A percentile compares a stretch with the other conserved stretches of the same genome.
Evolutionary conservation across 2,329 filamentous ascomycete genomes (phyloP).

Genomic region (Aurifilum marmelostoma): DNA sequence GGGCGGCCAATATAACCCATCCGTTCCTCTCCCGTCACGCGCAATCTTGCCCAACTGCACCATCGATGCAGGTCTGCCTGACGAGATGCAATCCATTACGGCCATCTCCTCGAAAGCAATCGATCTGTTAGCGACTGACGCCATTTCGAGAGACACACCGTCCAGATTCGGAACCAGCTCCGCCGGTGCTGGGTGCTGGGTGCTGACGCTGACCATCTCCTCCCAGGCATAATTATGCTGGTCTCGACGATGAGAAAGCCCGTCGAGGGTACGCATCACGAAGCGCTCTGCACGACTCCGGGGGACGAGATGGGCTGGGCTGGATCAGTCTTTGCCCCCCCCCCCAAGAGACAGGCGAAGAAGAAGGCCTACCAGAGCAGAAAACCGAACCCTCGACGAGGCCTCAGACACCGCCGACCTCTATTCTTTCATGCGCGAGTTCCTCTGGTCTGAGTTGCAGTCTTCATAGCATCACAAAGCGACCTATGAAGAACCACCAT

Average conservation of each 20-base stretch:
- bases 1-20: background rate
- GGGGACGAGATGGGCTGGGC: background rate
- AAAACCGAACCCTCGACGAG: background rate
- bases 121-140: background rate
- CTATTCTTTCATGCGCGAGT: background rate
- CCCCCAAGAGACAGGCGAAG: background rate
- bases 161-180: background rate
- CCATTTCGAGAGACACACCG: background rate
- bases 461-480: background rate
- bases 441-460: background rate
- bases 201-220: background rate
- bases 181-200: background rate
- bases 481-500: background rate
- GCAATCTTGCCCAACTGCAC: conserved; percentile 4
- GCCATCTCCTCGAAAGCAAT: background rate
- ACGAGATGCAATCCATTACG: conserved; percentile 1
- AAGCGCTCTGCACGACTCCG: background rate
- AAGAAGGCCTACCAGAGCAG: background rate
- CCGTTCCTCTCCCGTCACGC: background rate
- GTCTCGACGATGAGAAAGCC: background rate
- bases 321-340: background rate
- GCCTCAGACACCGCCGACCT: background rate
- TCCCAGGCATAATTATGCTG: background rate
- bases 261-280: background rate
- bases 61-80: conserved; percentile 12